Conservation (phyloP, 2,329 filamentous ascomycete genomes). For the Boeremia exigua region DNA sequence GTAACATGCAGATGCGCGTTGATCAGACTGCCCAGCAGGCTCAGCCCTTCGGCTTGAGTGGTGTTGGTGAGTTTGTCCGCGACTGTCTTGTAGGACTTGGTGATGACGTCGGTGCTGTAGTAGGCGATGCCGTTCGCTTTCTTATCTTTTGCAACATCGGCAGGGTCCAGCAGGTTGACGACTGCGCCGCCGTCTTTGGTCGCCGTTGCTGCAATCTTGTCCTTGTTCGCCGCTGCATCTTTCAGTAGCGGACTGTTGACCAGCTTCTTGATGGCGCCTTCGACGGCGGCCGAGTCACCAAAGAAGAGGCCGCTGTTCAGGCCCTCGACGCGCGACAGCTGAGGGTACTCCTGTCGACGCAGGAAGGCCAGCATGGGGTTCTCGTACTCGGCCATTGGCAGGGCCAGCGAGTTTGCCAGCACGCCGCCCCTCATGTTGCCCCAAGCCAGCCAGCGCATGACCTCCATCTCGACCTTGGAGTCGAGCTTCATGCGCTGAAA, state of each 20-base stretch:
- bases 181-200: conserved; percentile 63
- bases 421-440: conserved; percentile 86
- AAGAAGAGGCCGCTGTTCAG: conserved; percentile 75
- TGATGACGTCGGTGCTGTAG: conserved; percentile 71
- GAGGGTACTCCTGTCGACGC: conserved; percentile 75
- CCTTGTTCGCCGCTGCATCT: conserved; percentile 62
- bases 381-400: conserved; percentile 81
- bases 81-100: conserved; percentile 69
- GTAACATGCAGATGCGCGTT: conserved; percentile 83
- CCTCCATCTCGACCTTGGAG: conserved; percentile 55
- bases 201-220: conserved; percentile 64
- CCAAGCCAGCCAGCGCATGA: conserved; percentile 92
- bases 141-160: conserved; percentile 69
- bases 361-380: conserved; percentile 75
- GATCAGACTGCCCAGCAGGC: conserved; percentile 74
- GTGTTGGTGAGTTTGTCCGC: conserved; percentile 64
- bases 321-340: conserved; percentile 75
- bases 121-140: conserved; percentile 74
- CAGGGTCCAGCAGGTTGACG: conserved; percentile 59
- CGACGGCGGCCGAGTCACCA: conserved; percentile 64
- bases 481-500: conserved; percentile 61
- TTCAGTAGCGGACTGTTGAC: conserved; percentile 61
- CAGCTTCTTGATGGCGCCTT: conserved; percentile 51
- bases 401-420: conserved; percentile 76
- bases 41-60: conserved; percentile 65